These are phyloP conservation scores for Alternaria rosae DNA, from an alignment of 2,329 filamentous ascomycete species.

Conservation along the genomic window DNA sequence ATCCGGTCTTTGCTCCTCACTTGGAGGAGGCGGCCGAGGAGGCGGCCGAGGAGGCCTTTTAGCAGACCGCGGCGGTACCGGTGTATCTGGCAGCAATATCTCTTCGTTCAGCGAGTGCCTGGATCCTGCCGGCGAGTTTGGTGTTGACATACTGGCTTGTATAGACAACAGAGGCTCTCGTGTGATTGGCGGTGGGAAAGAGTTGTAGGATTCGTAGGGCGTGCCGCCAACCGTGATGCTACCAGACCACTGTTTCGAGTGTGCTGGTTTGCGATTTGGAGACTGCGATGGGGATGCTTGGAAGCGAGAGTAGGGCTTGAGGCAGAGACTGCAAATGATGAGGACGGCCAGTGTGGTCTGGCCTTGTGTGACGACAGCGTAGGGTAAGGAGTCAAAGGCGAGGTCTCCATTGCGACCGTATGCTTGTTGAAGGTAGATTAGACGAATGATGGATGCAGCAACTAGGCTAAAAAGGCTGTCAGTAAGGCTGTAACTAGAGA, in stretches of 20 bases:
- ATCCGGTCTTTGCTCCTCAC: slow-evolving; percentile 29
- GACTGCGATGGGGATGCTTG: slow-evolving; percentile 14
- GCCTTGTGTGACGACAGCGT: slow-evolving; percentile 30
- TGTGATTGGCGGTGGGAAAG: slow-evolving; percentile 11
- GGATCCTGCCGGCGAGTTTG: slow-evolving; percentile 7
- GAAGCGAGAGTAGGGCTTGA: slow-evolving; percentile 23
- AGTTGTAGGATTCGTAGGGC: slow-evolving; percentile 23
- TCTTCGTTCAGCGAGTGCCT: slow-evolving; percentile 1
- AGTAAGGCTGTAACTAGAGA: neutral
- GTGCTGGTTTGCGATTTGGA: slow-evolving; percentile 8
- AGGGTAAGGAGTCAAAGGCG: slow-evolving; percentile 31
- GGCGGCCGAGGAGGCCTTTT: slow-evolving; percentile 29
- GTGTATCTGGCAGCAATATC: slow-evolving; percentile 22
- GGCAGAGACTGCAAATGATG: slow-evolving; percentile 29
- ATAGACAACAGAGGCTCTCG: slow-evolving; percentile 23
- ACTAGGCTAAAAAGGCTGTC: slow-evolving; percentile 28
- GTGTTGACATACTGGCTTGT: slow-evolving; percentile 27
- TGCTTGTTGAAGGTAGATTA: slow-evolving; percentile 27
- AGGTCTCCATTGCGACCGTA: slow-evolving; percentile 16
- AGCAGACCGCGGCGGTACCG: slow-evolving; percentile 9
- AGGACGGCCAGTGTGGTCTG: slow-evolving; percentile 34
- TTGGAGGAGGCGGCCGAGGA: slow-evolving; percentile 29
- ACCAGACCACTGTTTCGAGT: slow-evolving; percentile 27
- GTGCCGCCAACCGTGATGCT: slow-evolving; percentile 30
- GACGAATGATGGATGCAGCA: slow-evolving; percentile 26